Evolutionary conservation across 2,329 filamentous ascomycete genomes (phyloP).

Genomic region (Arthrobotrys pseudoclavata): DNA sequence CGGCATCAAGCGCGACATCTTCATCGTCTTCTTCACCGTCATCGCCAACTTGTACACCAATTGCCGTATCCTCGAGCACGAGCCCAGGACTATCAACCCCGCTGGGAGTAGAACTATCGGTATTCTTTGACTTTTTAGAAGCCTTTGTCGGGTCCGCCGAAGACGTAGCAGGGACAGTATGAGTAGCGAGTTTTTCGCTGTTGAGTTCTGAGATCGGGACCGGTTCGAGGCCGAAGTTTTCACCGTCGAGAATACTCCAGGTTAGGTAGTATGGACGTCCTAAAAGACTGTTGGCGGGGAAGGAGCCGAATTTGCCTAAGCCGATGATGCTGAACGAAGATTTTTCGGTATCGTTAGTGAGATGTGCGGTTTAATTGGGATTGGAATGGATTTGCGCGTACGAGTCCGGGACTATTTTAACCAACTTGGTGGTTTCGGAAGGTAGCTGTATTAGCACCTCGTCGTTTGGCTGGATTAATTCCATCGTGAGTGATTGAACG

Average conservation of each 20-base stretch:
- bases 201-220: slow-evolving; percentile 62
- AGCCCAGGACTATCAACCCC: slow-evolving; percentile 53
- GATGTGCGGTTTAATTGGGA: not conserved
- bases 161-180: slow-evolving; percentile 19
- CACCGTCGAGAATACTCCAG: slow-evolving; percentile 76
- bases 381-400: slow-evolving; percentile 68
- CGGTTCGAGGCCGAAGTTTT: slow-evolving; percentile 60
- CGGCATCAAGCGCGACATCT: slow-evolving; percentile 67
- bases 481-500: slow-evolving; percentile 64
- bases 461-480: slow-evolving; percentile 69
- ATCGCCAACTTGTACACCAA: slow-evolving; percentile 63
- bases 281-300: slow-evolving; percentile 88
- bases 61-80: slow-evolving; percentile 48
- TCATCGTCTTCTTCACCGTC: slow-evolving; percentile 59
- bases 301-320: slow-evolving; percentile 91
- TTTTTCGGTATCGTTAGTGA: not conserved
- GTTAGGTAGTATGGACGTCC: slow-evolving; percentile 92
- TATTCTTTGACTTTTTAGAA: slow-evolving; percentile 38
- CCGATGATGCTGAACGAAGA: slow-evolving; percentile 78
- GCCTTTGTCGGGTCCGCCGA: slow-evolving; percentile 18
- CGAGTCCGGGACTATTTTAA: slow-evolving; percentile 75
- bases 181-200: slow-evolving; percentile 61
- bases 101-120: slow-evolving; percentile 45
- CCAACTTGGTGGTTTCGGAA: slow-evolving; percentile 72
- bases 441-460: slow-evolving; percentile 72